These are phyloP conservation scores for Penicillium griseofulvum DNA, from an alignment of 2,329 filamentous ascomycete species.

Conservation along the genomic window DNA sequence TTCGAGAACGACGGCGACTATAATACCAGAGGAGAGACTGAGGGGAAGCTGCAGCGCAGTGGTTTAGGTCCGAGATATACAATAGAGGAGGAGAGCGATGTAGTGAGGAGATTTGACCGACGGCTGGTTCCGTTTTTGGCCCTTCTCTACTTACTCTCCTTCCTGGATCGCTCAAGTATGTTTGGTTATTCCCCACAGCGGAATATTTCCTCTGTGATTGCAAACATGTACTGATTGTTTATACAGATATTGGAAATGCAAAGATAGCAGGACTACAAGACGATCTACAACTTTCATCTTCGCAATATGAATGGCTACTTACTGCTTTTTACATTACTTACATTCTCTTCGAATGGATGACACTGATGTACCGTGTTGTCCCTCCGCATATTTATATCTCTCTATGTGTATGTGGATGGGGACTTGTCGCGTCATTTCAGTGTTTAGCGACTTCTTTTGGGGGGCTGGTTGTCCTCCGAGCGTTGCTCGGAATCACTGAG, in stretches of 20 bases:
- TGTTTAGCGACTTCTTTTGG: constrained; percentile 62
- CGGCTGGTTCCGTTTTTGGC: constrained; percentile 77
- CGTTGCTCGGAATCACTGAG: constrained; percentile 55
- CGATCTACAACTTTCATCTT: constrained; percentile 54
- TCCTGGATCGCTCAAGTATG: constrained; percentile 80
- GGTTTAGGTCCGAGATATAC: constrained; percentile 37
- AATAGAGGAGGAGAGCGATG: constrained; percentile 67
- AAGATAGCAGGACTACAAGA: constrained; percentile 57
- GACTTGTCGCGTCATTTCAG: constrained; percentile 73
- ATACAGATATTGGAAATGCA: constrained; percentile 60
- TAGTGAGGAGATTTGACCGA: constrained; percentile 73
- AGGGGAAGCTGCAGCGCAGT: constrained; percentile 11
- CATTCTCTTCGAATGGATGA: constrained; percentile 66
- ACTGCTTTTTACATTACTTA: constrained; percentile 65
- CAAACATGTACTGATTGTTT: constrained; percentile 9
- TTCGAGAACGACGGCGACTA: constrained; percentile 28
- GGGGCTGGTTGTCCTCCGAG: constrained; percentile 49
- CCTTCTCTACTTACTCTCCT: constrained; percentile 78
- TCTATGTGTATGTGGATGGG: constrained; percentile 70
- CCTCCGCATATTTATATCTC: constrained; percentile 62
- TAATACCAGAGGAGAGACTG: constrained; percentile 27
- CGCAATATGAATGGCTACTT: constrained; percentile 61
- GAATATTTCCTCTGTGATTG: not conserved
- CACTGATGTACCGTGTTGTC: constrained; percentile 59
- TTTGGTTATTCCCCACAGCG: constrained; percentile 10